A percentile compares a stretch with the other conserved stretches of the same genome.
Conservation (phyloP, 352 stramenopile genomes). For the Phytophthora sp. region DNA sequence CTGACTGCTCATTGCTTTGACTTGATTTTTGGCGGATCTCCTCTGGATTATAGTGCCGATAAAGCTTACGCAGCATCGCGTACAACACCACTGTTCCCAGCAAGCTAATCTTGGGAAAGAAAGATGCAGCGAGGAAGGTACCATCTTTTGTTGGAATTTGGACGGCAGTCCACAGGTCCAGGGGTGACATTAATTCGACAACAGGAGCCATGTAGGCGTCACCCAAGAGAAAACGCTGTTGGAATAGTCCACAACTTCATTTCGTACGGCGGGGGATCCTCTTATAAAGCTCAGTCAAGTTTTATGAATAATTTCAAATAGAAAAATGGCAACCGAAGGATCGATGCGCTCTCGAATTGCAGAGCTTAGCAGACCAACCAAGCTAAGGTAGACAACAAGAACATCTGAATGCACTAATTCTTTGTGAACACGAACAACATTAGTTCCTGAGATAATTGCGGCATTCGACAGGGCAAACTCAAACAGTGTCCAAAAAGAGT, state of each 20-base stretch:
- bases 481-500: conserved; percentile 34
- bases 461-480: conserved; percentile 25
- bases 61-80: conserved; percentile 9
- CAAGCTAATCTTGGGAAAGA: conserved; percentile 16
- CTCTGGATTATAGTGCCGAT: conserved; percentile 7
- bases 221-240: conserved; percentile 6
- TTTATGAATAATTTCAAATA: conserved; percentile 18
- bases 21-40: background rate
- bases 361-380: conserved; percentile 8
- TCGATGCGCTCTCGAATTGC: conserved; percentile 21
- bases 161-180: conserved; percentile 8
- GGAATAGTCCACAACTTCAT: conserved; percentile 6
- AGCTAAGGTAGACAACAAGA: conserved; percentile 14
- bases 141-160: conserved; percentile 4
- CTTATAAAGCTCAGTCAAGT: background rate
- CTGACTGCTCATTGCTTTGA: conserved; percentile 5
- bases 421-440: conserved; percentile 14
- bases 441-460: background rate
- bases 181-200: background rate
- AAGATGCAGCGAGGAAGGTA: conserved; percentile 6
- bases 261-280: background rate
- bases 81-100: background rate
- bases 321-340: conserved; percentile 11
- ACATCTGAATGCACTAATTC: conserved; percentile 32
- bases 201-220: background rate